Evolutionary conservation across 345 rosid genomes (phyloP).

Genomic region (Noccaea caerulescens): DNA sequence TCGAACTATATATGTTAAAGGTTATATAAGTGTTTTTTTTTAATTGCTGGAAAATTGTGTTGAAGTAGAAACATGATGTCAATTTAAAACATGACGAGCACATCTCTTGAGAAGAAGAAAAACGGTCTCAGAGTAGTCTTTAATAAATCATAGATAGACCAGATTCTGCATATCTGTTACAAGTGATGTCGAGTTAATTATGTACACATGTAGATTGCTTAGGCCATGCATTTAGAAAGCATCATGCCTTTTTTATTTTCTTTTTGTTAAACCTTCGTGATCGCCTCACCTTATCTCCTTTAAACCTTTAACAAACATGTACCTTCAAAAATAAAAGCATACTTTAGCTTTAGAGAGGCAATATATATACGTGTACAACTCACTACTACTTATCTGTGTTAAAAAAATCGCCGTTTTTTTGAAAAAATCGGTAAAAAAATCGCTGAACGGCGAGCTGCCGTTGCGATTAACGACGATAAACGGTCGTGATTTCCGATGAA

Average conservation of each 20-base stretch:
- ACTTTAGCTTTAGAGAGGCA: neutral
- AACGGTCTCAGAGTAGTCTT: neutral
- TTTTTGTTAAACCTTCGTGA: conserved; percentile 11
- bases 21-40: neutral
- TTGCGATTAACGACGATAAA: too few species aligned
- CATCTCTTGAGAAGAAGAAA: neutral
- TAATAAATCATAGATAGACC: neutral
- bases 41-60: neutral
- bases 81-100: too few species aligned
- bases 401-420: too few species aligned
- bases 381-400: too few species aligned
- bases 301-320: conserved; percentile 27
- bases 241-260: conserved; percentile 16
- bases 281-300: conserved; percentile 24
- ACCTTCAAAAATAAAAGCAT: conserved; percentile 7
- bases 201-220: neutral
- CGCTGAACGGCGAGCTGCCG: too few species aligned
- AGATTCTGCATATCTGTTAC: conserved; percentile 16
- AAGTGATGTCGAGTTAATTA: neutral
- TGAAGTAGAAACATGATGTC: neutral
- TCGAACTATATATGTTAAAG: neutral
- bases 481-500: too few species aligned
- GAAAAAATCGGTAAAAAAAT: too few species aligned
- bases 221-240: conserved; percentile 26
- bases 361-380: neutral